A percentile compares a stretch with the other conserved stretches of the same genome.
Evolutionary conservation across 345 rosid species (phyloP).

Genomic region (Moringa oleifera): DNA sequence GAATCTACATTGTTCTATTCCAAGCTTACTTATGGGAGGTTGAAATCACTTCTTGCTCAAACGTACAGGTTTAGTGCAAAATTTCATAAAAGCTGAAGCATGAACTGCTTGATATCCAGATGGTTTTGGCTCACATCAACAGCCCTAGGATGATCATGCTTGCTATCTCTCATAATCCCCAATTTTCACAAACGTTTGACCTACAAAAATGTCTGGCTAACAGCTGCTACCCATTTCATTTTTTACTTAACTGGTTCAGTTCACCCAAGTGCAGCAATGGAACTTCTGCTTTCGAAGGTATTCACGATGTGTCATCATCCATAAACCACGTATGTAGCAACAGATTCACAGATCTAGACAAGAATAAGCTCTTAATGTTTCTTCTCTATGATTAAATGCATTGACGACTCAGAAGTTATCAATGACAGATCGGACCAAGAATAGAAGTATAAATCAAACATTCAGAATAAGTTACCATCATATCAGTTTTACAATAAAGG

Average conservation of each 20-base stretch:
- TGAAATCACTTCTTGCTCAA: no score
- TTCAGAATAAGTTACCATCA: background rate
- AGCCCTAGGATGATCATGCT: background rate
- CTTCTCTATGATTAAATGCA: background rate
- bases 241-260: background rate
- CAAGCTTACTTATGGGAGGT: no score
- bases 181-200: no score
- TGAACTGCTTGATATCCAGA: background rate
- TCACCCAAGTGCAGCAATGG: background rate
- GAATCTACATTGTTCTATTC: no score
- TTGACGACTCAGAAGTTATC: no score
- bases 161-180: background rate
- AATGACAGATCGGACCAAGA: no score
- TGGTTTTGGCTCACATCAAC: background rate
- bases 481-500: slow-evolving; percentile 3
- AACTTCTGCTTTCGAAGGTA: background rate
- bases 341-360: background rate
- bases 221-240: background rate
- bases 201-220: background rate
- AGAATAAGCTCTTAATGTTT: background rate
- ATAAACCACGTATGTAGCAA: no score
- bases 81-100: no score
- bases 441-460: no score
- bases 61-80: no score
- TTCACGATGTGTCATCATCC: no score